Evolutionary conservation across 2,329 filamentous ascomycete species (phyloP).

Genomic region (Venturia asperata): DNA sequence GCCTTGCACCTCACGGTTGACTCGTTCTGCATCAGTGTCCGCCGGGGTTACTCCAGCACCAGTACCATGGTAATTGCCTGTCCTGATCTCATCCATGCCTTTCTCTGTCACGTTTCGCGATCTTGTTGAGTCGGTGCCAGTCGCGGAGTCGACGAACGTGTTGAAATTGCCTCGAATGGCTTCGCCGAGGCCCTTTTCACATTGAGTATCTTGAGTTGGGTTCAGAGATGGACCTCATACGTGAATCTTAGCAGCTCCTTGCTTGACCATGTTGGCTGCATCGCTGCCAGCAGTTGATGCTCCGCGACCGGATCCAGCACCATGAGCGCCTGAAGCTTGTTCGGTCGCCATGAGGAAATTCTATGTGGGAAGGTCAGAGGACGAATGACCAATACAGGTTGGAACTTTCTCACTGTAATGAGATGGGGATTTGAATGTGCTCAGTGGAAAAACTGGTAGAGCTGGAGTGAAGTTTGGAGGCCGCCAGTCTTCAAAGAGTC

Average conservation of each 20-base stretch:
- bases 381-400: not conserved
- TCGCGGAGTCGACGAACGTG: slow-evolving; percentile 30
- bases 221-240: slow-evolving; percentile 23
- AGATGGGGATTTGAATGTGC: not conserved
- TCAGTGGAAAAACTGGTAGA: not conserved
- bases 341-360: not conserved
- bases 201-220: slow-evolving; percentile 21
- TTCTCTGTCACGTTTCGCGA: slow-evolving; percentile 29
- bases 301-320: not conserved
- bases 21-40: slow-evolving; percentile 26
- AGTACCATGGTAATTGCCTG: slow-evolving; percentile 28
- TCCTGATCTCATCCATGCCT: slow-evolving; percentile 31
- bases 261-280: slow-evolving; percentile 29
- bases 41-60: slow-evolving; percentile 28
- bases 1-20: slow-evolving; percentile 25
- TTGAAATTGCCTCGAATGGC: slow-evolving; percentile 35
- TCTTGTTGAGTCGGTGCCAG: slow-evolving; percentile 29
- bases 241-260: slow-evolving; percentile 32
- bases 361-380: not conserved
- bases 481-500: not conserved
- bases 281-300: slow-evolving; percentile 22
- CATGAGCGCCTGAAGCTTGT: not conserved
- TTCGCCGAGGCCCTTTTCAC: slow-evolving; percentile 32
- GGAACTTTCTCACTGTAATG: not conserved
- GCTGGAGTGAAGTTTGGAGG: not conserved